Evolutionary conservation across 1,284 basidiomycete species (phyloP).

Genomic region (Neolentinus lepideus): DNA sequence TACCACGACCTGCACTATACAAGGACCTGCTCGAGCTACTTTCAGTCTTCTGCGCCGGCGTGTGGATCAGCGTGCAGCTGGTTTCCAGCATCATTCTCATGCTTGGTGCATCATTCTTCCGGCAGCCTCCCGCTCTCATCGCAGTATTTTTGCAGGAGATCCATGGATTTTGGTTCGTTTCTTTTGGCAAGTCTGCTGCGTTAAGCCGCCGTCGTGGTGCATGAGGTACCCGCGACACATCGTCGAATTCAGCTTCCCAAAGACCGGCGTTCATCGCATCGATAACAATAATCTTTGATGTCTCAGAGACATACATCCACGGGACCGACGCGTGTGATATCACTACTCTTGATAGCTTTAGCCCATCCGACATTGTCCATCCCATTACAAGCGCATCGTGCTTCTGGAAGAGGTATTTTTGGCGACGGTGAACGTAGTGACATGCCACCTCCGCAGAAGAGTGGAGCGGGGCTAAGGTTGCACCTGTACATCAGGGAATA

Average conservation of each 20-base stretch:
- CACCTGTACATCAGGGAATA: not conserved
- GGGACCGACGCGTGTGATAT: not conserved
- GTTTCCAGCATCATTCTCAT: not conserved
- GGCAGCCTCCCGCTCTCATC: not conserved
- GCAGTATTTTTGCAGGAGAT: not conserved
- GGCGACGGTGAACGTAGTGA: not conserved
- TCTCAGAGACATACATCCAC: not conserved
- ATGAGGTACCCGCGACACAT: too few species aligned
- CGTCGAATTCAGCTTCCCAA: not conserved
- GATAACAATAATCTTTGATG: not conserved
- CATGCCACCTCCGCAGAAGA: not conserved
- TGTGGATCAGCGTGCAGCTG: not conserved
- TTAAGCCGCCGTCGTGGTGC: too few species aligned
- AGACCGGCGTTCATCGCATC: not conserved
- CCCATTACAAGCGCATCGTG: not conserved
- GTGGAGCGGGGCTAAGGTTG: not conserved
- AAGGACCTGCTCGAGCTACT: too few species aligned
- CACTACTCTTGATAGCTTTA: not conserved
- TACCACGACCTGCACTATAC: too few species aligned
- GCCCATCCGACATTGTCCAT: not conserved
- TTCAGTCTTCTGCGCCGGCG: too few species aligned
- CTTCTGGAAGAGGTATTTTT: not conserved
- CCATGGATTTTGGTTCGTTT: too few species aligned
- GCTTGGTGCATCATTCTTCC: not conserved
- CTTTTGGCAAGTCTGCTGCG: too few species aligned